phyloP scores from a whole-genome alignment of 2,329 filamentous ascomycete genomes.

The Aspergillus spinulosporus region DNA sequence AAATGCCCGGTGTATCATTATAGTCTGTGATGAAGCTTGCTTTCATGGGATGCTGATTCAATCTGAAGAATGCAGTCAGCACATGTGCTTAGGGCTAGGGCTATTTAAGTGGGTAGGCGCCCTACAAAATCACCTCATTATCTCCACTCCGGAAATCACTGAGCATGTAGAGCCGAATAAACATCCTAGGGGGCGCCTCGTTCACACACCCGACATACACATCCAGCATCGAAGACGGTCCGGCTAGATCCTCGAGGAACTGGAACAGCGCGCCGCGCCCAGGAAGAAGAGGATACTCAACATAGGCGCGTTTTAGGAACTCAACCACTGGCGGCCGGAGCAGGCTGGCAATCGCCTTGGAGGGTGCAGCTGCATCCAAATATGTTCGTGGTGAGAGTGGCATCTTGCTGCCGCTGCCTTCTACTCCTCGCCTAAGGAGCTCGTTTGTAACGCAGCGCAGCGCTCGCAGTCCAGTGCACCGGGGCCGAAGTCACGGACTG shows the following conservation, averaged over 20 bases:
- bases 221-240: not conserved
- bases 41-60: not conserved
- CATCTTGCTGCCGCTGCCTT: not conserved
- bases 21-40: constrained; percentile 5
- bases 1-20: not conserved
- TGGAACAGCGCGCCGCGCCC: not conserved
- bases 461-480: constrained; percentile 6
- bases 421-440: not conserved
- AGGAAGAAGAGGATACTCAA: not conserved
- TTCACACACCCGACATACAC: not conserved
- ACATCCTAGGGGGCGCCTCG: not conserved
- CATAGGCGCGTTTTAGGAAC: constrained; percentile 6
- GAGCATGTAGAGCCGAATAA: not conserved
- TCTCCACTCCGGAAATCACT: not conserved
- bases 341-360: not conserved
- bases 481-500: not conserved
- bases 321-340: constrained; percentile 3
- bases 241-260: not conserved
- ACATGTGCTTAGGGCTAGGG: not conserved
- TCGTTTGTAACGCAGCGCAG: constrained; percentile 7
- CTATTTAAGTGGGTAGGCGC: not conserved
- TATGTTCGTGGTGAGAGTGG: not conserved
- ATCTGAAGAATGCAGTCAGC: not conserved
- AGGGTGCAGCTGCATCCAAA: not conserved
- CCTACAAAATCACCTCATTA: not conserved